phyloP scores from a whole-genome alignment of 1,284 basidiomycete species.

The Moesziomyces globuligerus region DNA sequence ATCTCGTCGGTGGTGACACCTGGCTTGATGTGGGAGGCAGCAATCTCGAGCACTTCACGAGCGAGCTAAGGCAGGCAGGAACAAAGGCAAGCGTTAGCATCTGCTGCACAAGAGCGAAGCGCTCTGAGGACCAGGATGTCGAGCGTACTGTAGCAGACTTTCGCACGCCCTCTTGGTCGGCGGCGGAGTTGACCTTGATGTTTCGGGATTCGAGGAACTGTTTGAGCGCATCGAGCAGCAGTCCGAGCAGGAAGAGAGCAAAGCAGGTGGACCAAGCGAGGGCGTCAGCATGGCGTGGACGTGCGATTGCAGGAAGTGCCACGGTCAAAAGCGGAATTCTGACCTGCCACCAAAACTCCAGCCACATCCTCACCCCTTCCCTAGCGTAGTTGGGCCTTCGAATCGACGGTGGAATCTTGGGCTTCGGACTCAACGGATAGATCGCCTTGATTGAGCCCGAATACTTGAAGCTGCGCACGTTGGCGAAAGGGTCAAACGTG shows the following conservation, averaged over 20 bases:
- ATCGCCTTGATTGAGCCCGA: conserved; percentile 55
- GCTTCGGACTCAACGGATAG: conserved; percentile 63
- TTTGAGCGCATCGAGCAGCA: conserved; percentile 32
- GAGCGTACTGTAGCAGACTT: conserved; percentile 49
- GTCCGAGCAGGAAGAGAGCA: conserved; percentile 33
- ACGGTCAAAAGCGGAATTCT: conserved; percentile 47
- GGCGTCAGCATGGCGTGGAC: conserved; percentile 18
- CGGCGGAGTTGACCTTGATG: conserved; percentile 59
- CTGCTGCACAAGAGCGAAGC: no score
- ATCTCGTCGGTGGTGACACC: conserved; percentile 92
- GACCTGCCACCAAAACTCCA: conserved; percentile 54
- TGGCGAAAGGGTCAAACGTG: conserved; percentile 60
- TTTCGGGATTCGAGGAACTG: conserved; percentile 60
- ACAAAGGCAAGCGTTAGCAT: conserved; percentile 1
- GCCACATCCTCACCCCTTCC: conserved; percentile 61
- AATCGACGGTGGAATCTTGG: conserved; percentile 61
- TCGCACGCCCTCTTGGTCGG: conserved; percentile 62
- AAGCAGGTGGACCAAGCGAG: conserved; percentile 14
- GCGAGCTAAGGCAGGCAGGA: conserved; percentile 74
- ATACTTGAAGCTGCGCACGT: conserved; percentile 55
- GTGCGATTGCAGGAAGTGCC: conserved; percentile 12
- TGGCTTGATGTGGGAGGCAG: conserved; percentile 83
- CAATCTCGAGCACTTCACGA: conserved; percentile 89
- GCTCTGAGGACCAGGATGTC: neutral
- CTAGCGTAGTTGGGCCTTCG: conserved; percentile 65